Conservation (phyloP, 306 rosid species). For the Pterocarpus santalinus region DNA sequence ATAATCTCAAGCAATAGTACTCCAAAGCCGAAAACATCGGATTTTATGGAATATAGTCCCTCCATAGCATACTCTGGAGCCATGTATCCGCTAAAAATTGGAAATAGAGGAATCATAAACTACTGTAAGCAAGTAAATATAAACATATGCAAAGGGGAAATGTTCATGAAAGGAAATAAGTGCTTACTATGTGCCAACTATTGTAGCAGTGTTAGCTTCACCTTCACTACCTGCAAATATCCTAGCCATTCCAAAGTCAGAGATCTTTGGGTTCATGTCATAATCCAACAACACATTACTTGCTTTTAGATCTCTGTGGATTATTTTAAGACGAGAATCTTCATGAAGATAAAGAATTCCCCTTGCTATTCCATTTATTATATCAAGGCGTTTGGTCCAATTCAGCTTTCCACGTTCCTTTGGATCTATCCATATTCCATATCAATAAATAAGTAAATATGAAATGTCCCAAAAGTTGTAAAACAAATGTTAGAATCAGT, state of each 20-base stretch:
- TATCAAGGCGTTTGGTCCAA: conserved; percentile 55
- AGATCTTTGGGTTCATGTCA: conserved; percentile 62
- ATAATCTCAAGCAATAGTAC: conserved; percentile 59
- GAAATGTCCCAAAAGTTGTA: background rate
- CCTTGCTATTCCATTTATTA: conserved; percentile 55
- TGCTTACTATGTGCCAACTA: conserved; percentile 60
- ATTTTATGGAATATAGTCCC: conserved; percentile 57
- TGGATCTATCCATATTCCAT: conserved; percentile 45
- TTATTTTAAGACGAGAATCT: conserved; percentile 57
- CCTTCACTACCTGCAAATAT: conserved; percentile 57
- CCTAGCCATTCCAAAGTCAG: conserved; percentile 66
- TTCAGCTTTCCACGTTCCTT: conserved; percentile 42
- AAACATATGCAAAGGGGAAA: background rate
- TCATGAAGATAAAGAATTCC: conserved; percentile 64
- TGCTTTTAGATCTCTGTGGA: conserved; percentile 62
- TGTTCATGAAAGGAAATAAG: background rate
- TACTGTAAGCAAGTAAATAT: background rate
- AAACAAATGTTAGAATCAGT: conserved; percentile 8
- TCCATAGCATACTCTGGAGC: conserved; percentile 65
- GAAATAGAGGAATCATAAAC: background rate
- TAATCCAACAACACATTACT: conserved; percentile 56
- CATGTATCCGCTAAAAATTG: conserved; percentile 54
- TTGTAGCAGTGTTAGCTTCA: conserved; percentile 57
- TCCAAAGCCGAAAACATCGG: conserved; percentile 57
- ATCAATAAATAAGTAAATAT: background rate